Base-by-base conservation (phyloP, 331 rosid genomes). In the Arachis monticola region DNA sequence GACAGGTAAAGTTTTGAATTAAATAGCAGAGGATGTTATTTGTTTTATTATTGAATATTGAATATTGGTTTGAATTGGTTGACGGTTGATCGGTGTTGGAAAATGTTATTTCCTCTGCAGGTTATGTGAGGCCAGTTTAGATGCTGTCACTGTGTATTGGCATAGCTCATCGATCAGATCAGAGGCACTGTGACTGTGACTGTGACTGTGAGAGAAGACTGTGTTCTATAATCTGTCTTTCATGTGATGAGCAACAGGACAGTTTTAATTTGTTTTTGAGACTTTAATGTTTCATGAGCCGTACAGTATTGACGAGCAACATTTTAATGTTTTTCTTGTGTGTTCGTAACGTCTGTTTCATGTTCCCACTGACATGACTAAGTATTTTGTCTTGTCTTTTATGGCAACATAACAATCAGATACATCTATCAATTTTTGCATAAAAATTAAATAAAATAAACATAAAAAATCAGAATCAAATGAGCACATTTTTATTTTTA, bases 61-160 rank as follows among this genome's bases (percentile, higher is more conserved):
- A 6, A 35, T 35, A 35, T 35, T 35, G 40, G 40, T 35, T 35
- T 35, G 40, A 35, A 35, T 2, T 4, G 40, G 40, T 6, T 76
- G 83, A 79, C 65, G 75, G 75, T 73, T 79, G 60, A 81, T 58
- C 30, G 61, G 70, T 62, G 48, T 80, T 58, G 84, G 84, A 80
- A 83, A 79, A 76, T 67, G 84, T 55, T 41, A 59, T 78, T 82
- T 69, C 78, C 78, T 58, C 72, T 78, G 74, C 75, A 14, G 83
- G 81, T 57, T 73, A 64, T 69, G 74, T 46, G 64, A 78, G 77
- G 83, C 59, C 77, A 61, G 78, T 80, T 72, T 35, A 35, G 40
- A 61, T 80, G 76, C 68, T 78, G 78, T 77, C 71, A 80, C 77
- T 27, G 64, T 35, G 82, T 77, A 5, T 72, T 67, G 58, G 69